Evolutionary conservation across 306 rosid species (phyloP), one percentile per base, ranked within the genome.

Genomic region (Luffa aegyptiaca): DNA sequence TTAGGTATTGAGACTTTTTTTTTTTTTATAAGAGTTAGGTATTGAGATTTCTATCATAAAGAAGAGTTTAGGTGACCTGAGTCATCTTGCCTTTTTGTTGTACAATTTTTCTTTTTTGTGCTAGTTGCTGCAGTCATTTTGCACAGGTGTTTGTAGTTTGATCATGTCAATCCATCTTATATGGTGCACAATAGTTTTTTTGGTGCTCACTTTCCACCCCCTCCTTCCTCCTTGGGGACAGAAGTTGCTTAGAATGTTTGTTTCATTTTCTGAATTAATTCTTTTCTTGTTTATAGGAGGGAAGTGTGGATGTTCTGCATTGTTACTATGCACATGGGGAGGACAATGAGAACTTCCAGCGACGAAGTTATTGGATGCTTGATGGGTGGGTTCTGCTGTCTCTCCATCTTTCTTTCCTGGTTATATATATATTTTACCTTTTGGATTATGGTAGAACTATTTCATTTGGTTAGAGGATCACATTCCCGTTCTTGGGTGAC

Each of bases 311-410:
- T 48, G 93, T 84, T 70, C 82, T 92, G 83, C 90, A 90, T 48
- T 90, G 94, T 84, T 92, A 92, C 82, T 90, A 92, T 86, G 97
- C 97, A 44, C 97, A 90, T 74, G 90, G 97, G 55, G 94, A 92
- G 87, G 94, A 87, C 70, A 86, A 88, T 80, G 84, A 85, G 36
- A 84, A 79, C 80, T 92, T 92, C 82, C 94, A 88, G 84, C 86
- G 97, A 17, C 86, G 94, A 83, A 86, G 97, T 83, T 90, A 87
- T 85, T 90, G 97, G 97, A 85, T 92, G 94, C 91, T 92, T 84
- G 94, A 92, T 79, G 79, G 66, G 94, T 92, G 78, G 86, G 92
- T 84, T 71, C 69, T 81, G 26, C 75, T 44, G 8, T 10, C 36
- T 69, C 51, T n/a, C 18, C 75, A 69, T 78, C 81, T 75, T 53